Evolutionary conservation across 306 rosid species (phyloP).

Genomic region (Corylus heterophylla): DNA sequence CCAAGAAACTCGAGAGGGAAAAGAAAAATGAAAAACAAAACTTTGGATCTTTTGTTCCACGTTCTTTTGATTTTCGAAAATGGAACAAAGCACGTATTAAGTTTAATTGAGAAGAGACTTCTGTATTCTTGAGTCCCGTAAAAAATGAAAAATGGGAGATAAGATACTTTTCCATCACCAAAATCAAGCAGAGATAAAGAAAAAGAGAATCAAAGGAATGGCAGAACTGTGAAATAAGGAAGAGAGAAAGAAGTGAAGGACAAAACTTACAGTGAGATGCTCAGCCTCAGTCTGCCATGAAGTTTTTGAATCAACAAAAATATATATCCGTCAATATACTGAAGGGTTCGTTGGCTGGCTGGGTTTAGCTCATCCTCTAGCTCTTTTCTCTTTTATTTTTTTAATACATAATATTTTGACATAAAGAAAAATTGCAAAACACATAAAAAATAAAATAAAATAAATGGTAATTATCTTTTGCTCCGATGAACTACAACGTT

Average conservation of each 20-base stretch:
- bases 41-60: too few relatives aligned
- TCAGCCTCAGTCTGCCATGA: not conserved
- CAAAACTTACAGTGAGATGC: not conserved
- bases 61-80: too few relatives aligned
- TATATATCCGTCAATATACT: not conserved
- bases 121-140: not conserved
- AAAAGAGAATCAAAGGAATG: not conserved
- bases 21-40: not conserved
- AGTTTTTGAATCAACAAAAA: not conserved
- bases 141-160: not conserved
- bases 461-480: too few relatives aligned
- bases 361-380: not conserved
- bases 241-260: not conserved
- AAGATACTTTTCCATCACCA: not conserved
- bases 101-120: not conserved
- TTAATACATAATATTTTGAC: too few relatives aligned
- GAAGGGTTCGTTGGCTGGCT: not conserved
- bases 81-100: not conserved
- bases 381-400: not conserved
- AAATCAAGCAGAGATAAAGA: not conserved
- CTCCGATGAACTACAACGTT: too few relatives aligned
- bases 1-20: not conserved
- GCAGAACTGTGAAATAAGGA: not conserved
- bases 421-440: too few relatives aligned
- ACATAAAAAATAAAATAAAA: too few relatives aligned